Evolutionary conservation across 805 yeast species (phyloP), one percentile per base, ranked within the genome.

Genomic region (Lipomyces anomalus): DNA sequence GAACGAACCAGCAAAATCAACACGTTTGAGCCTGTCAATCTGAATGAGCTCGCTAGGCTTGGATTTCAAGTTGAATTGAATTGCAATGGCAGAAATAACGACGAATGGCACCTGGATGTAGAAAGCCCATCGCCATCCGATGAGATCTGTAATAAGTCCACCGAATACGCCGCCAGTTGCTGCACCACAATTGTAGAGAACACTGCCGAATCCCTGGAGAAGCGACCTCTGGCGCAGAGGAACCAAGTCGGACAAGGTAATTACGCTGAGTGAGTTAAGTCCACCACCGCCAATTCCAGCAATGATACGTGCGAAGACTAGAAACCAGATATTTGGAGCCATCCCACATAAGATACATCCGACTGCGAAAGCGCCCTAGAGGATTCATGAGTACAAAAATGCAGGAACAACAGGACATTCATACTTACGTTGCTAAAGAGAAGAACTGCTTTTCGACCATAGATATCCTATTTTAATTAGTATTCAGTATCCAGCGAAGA

Each of bases 221-320:
- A 84, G 63, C 1, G 94, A 95, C 47, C 96, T 71, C 35, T 81
- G 77, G 44, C 92, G 71, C 48, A 83, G 47, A 1, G 92, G 80
- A 22, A 88, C 80, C 39, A 85, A 68, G 62, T 87, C 95, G 18
- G 85, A 76, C 55, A 82, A 73, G 2, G 88, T 73, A 47, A 87
- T 82, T 7, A 94, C 82, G 16, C 85, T 75, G 55, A 86, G 67
- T 0, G 89, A 74, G 43, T 80, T 78, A 58, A 87, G 76, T 0
- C 95, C 95, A 6, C 95, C 92, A n/a, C 95, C 95, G 11, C 95
- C 95, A 44, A 84, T 74, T 16, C 96, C 96, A 21, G 94, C 80
- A 42, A 87, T 70, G 50, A 85, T 80, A 55, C 95, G 71, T 0
- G 59, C 61, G 36, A 47, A 46, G n/a, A 57, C 54, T 3, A 57